Conservation (phyloP, 2,329 filamentous ascomycete genomes). For the Sporothrix brasiliensis region DNA sequence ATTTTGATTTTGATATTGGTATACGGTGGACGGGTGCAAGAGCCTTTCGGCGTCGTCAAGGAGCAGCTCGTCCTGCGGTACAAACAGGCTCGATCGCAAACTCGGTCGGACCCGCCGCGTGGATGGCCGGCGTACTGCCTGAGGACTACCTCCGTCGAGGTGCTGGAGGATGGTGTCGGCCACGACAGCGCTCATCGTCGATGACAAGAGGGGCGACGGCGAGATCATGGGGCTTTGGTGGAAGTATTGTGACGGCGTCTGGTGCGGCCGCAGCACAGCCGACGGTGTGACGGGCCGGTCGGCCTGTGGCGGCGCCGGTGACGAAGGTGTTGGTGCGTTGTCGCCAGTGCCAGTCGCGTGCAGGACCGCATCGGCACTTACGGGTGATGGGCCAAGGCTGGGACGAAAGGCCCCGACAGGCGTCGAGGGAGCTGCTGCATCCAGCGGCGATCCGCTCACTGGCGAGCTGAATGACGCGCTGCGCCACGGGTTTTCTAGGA, state of each 20-base stretch:
- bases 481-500: constrained; percentile 52
- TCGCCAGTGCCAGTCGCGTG: constrained; percentile 20
- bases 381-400: constrained; percentile 33
- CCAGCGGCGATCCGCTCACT: neutral
- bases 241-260: constrained; percentile 21
- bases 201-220: constrained; percentile 59
- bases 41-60: constrained; percentile 36
- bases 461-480: constrained; percentile 24
- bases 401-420: constrained; percentile 26
- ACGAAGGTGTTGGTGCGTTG: constrained; percentile 23
- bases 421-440: constrained; percentile 35
- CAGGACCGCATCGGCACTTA: constrained; percentile 40
- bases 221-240: constrained; percentile 58
- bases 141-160: constrained; percentile 43
- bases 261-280: constrained; percentile 35
- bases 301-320: constrained; percentile 33
- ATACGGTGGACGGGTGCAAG: constrained; percentile 7
- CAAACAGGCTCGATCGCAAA: constrained; percentile 59
- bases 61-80: constrained; percentile 50
- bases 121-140: constrained; percentile 49
- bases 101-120: constrained; percentile 53
- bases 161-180: constrained; percentile 56
- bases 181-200: constrained; percentile 61
- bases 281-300: constrained; percentile 39
- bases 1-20: constrained; percentile 33